Percentiles rank a stretch among this genome's conserved stretches.
phyloP scores from a whole-genome alignment of 2,329 filamentous ascomycete genomes.

The Colletotrichum horii region DNA sequence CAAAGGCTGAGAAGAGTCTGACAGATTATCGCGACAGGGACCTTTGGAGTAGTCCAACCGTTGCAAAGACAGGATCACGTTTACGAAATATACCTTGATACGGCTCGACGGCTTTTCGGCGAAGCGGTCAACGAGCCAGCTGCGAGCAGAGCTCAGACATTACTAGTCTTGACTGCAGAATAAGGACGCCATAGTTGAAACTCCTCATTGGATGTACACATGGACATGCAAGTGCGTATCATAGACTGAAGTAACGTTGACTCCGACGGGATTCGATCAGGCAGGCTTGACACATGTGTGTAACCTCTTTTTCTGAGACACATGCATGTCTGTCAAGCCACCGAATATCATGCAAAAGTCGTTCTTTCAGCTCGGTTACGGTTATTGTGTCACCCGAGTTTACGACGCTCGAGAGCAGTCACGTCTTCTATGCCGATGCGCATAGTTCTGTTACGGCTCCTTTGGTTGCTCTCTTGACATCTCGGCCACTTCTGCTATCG shows the following conservation, averaged over 20 bases:
- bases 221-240: background rate
- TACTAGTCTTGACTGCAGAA: background rate
- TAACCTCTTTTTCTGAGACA: background rate
- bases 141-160: background rate
- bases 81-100: too few species aligned
- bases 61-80: too few species aligned
- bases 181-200: background rate
- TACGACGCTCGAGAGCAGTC: too few species aligned
- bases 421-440: too few species aligned
- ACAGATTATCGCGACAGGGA: fast-evolving
- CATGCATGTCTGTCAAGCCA: background rate
- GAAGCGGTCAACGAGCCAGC: background rate
- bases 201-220: background rate
- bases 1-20: background rate
- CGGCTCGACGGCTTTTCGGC: background rate
- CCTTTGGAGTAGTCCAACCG: background rate
- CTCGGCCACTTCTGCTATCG: too few species aligned
- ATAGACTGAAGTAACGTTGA: background rate
- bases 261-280: background rate
- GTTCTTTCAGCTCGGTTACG: background rate
- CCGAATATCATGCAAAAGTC: background rate
- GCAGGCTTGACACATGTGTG: background rate
- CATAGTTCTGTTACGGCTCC: too few species aligned
- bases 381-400: background rate
- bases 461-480: too few species aligned